These are phyloP conservation scores for Globisporangium parvum DNA, from an alignment of 352 stramenopile genomes.

Conservation along the genomic window DNA sequence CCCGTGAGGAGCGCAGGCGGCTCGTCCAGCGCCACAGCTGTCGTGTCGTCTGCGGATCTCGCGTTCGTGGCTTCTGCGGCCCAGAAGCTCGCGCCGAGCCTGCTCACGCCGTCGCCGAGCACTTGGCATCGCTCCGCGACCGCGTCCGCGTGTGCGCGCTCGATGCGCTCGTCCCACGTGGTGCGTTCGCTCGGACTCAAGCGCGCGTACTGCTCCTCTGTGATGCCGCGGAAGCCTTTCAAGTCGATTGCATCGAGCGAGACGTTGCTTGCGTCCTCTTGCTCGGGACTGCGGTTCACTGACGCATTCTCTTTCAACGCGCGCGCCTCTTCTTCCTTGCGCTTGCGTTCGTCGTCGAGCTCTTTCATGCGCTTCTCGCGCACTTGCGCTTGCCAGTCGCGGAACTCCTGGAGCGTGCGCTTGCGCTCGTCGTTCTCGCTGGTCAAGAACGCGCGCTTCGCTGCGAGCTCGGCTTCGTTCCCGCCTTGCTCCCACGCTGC, in stretches of 20 bases:
- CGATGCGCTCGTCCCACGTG: constrained; percentile 58
- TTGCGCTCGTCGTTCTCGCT: constrained; percentile 68
- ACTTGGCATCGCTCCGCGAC: constrained; percentile 29
- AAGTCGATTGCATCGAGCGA: constrained; percentile 24
- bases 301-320: constrained; percentile 6
- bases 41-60: neutral
- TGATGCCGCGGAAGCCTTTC: constrained; percentile 54
- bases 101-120: constrained; percentile 33
- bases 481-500: constrained; percentile 87
- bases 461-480: constrained; percentile 80
- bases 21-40: neutral
- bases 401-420: constrained; percentile 66
- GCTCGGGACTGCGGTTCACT: neutral
- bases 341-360: constrained; percentile 34
- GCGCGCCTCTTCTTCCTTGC: constrained; percentile 11
- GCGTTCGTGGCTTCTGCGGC: constrained; percentile 13
- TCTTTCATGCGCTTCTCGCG: constrained; percentile 55
- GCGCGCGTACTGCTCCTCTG: constrained; percentile 52
- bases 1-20: neutral
- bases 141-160: constrained; percentile 38
- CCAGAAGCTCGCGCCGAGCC: constrained; percentile 49
- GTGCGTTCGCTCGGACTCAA: constrained; percentile 32
- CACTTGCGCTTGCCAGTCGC: constrained; percentile 70
- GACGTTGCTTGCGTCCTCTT: neutral
- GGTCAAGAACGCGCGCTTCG: constrained; percentile 68